phyloP scores from a whole-genome alignment of 768 basidiomycete genomes.

The Holtermanniella nyarrowii region DNA sequence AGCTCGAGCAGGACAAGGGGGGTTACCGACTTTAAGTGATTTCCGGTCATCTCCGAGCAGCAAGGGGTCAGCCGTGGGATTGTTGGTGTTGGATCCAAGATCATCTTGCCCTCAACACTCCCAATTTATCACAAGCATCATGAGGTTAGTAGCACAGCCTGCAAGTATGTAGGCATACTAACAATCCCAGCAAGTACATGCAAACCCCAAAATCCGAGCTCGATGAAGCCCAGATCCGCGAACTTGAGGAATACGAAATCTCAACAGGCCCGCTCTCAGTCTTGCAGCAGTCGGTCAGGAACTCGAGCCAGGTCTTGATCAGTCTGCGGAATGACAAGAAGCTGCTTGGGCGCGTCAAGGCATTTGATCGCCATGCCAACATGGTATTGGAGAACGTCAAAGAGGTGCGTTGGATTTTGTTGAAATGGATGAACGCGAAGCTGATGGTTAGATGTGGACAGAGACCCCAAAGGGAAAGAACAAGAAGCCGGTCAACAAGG shows the following conservation, averaged over 20 bases:
- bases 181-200: constrained; percentile 70
- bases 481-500: constrained; percentile 98
- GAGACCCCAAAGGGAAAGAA: constrained; percentile 96
- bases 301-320: constrained; percentile 94
- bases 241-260: constrained; percentile 96
- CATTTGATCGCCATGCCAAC: constrained; percentile 96
- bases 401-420: constrained; percentile 52
- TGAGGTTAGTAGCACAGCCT: constrained; percentile 5
- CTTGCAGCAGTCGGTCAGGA: constrained; percentile 84
- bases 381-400: constrained; percentile 99
- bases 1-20: no score
- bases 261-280: constrained; percentile 55
- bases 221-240: constrained; percentile 89
- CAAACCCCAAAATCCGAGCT: constrained; percentile 94
- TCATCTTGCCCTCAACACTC: not conserved
- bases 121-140: not conserved
- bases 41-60: no score
- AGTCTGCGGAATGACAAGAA: constrained; percentile 98
- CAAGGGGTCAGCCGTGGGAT: no score
- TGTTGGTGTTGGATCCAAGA: not conserved
- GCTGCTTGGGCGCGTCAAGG: constrained; percentile 73
- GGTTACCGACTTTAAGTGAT: no score
- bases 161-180: not conserved
- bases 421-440: not conserved
- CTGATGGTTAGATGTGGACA: constrained; percentile 83